Conservation (phyloP, 2,329 filamentous ascomycete species). For the Talaromyces sp. region DNA sequence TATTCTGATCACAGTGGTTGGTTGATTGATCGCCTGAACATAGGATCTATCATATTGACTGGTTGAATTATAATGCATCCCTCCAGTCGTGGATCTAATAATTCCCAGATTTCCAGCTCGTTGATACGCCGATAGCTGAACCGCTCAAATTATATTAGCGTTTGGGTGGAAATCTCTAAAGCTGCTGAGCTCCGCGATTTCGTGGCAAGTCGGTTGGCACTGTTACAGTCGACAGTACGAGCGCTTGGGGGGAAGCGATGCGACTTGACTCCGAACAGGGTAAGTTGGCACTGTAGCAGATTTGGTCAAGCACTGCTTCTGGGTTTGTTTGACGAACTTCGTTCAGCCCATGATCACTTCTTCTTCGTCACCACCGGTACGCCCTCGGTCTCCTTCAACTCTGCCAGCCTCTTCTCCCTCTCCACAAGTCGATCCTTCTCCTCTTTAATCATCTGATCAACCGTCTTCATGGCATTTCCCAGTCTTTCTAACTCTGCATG, state of each 20-base stretch:
- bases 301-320: neutral
- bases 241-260: neutral
- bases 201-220: neutral
- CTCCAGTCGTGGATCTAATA: neutral
- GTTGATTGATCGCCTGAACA: neutral
- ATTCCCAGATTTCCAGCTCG: neutral
- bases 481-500: conserved; percentile 64
- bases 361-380: conserved; percentile 41
- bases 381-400: conserved; percentile 45
- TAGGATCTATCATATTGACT: neutral
- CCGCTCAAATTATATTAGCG: neutral
- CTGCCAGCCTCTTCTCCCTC: conserved; percentile 60
- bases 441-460: conserved; percentile 59
- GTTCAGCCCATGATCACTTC: conserved; percentile 27
- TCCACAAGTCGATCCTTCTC: conserved; percentile 61
- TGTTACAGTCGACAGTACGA: neutral
- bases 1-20: neutral
- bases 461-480: conserved; percentile 56
- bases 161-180: neutral
- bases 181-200: neutral
- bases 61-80: neutral
- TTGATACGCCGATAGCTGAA: neutral
- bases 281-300: neutral
- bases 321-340: neutral
- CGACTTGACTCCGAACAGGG: neutral